Percentiles rank a stretch among this genome's conserved stretches.
phyloP scores from a whole-genome alignment of 768 basidiomycete species.

The Phanerochaete sordida region DNA sequence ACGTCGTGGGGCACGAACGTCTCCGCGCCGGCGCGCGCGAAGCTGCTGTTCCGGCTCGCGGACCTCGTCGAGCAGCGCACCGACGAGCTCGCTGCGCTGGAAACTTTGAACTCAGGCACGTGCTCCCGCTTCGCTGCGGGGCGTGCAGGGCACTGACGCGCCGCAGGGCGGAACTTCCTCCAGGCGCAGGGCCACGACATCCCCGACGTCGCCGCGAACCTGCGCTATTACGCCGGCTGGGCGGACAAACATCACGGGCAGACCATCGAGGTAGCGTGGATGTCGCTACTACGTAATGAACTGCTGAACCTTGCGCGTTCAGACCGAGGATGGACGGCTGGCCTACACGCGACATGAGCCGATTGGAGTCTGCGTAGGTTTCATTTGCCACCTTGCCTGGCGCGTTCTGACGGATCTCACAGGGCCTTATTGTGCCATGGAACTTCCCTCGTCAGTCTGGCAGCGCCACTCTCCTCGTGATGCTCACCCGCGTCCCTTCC shows the following conservation, averaged over 20 bases:
- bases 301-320: slow-evolving; percentile 28
- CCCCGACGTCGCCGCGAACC: not conserved
- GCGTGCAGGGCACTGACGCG: not conserved
- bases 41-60: slow-evolving; percentile 45
- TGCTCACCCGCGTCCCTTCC: not conserved
- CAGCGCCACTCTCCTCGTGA: not conserved
- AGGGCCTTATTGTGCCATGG: slow-evolving; percentile 57
- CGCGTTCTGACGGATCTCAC: not conserved
- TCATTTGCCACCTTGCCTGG: not conserved
- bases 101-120: slow-evolving; percentile 49
- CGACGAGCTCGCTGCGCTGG: slow-evolving; percentile 47
- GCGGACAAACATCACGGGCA: slow-evolving; percentile 53
- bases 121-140: not conserved
- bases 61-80: slow-evolving; percentile 45
- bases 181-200: no score
- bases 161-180: no score
- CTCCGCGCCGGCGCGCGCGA: slow-evolving; percentile 35
- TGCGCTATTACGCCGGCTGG: slow-evolving; percentile 55
- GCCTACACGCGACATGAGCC: slow-evolving; percentile 71
- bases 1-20: slow-evolving; percentile 47
- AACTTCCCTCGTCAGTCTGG: slow-evolving; percentile 52
- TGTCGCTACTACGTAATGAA: not conserved
- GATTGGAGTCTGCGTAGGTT: slow-evolving; percentile 44
- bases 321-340: slow-evolving; percentile 53
- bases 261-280: slow-evolving; percentile 16